Base-by-base conservation (phyloP, 2,329 filamentous ascomycete genomes). In the Venturia asperata region DNA sequence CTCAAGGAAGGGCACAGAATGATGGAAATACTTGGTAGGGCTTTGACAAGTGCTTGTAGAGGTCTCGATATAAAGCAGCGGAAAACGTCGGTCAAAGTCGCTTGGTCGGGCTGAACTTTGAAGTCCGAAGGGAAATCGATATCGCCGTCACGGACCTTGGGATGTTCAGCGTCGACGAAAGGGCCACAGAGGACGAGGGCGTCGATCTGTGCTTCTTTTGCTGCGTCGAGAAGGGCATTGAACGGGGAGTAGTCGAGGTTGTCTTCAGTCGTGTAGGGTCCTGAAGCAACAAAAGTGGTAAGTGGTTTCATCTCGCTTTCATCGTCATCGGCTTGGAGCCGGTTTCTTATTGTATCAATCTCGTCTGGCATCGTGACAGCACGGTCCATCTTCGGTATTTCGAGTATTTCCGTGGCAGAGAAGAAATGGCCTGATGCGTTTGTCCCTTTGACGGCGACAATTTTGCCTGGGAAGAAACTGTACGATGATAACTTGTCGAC, bases 401-500 rank as follows among this genome's bases (percentile, higher is more conserved):
- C 80, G 7, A 97, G 81, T 3, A 94, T 77, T 71, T 97, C 87
- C 42, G 84, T 86, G 41, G 94, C 91, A 0, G 87, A 83, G 70
- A 97, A 97, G 70, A 90, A 88, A 45, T 87, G 83, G 0, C 93
- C 93, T 0, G 91, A 91, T 24, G 91, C 87, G 73, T 99, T 99
- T 70, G 87, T 91, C 9, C 94, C 94, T 67, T 84, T 84, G 37
- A 97, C 77, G 7, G 93, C 94, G 39, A 96, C 91, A 63, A 97
- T 91, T 73, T 97, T 92, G 6, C 94, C 94, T 0, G 93, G 94
- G 74, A 97, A 97, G 79, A 97, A 91, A 73, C 91, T 88, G 77
- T 89, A 94, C 1, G 77, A 83, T 68, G 81, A 78, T 1, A 96
- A 75, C 2, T 83, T 83, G 67, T 88, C 84, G 66, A 97, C 79